Base-by-base conservation (phyloP, 208 protist species). In the Wallacemonas sp. region DNA sequence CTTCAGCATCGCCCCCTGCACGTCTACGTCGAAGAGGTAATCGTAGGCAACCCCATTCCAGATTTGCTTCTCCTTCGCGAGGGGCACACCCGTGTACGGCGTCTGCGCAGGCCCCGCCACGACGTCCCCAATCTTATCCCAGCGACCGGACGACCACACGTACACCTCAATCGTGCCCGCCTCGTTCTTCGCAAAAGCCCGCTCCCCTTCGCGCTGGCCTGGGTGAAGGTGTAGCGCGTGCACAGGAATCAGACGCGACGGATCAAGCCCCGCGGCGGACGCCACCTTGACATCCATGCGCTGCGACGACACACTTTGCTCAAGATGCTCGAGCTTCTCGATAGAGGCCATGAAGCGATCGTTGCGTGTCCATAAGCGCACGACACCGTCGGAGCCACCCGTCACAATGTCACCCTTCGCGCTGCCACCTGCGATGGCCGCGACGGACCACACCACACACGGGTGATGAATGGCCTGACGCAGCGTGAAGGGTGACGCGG, bases 21-120 rank as follows among this genome's bases (percentile, higher is more conserved):
- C 76, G 65, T 98, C 90, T n/a, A 98, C 88, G 38, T 96, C 86
- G 72, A 98, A 99, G 17, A 98, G 72, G 59, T 98, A 98, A 75
- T 98, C 97, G 68, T 98, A 98, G 22, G 91, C 66, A 36, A 84
- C 80, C 2, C 96, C 97, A 24, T 97, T 77, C 51, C 91, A 66
- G 26, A 88, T 60, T 56, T 88, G 63, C 70, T 95, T 97, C 24
- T 86, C 70, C 28, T 70, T 67, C 30, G 62, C 42, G 38, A 75
- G 77, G 34, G 51, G 9, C 2, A 28, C 62, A 64, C 72, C 75
- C 1, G 64, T 85, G 70, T 80, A 82, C 21, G 53, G 42, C 24
- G 65, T 30, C 11, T 68, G 55, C n/a, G 79, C 69, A 4, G 83
- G 71, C 15, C 86, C 88, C 12, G 97, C 75, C 0, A 98, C 88